Percentiles rank a stretch among this genome's conserved stretches.
These are phyloP conservation scores for Penicillium hordei DNA, from an alignment of 2,329 filamentous ascomycete genomes.

Conservation along the genomic window DNA sequence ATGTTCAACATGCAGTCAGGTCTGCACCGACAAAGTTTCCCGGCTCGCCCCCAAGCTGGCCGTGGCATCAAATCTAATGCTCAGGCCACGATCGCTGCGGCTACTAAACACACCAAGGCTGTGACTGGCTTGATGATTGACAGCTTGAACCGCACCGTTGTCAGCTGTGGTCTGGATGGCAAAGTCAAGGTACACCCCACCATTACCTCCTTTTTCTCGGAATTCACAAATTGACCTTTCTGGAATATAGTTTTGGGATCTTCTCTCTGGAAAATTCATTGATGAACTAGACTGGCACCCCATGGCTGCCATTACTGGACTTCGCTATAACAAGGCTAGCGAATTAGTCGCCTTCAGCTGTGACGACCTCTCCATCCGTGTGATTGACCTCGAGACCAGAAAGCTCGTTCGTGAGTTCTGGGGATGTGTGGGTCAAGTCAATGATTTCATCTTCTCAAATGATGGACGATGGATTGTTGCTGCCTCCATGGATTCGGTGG, in stretches of 20 bases:
- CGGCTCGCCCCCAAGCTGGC: constrained; percentile 69
- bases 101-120: constrained; percentile 74
- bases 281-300: constrained; percentile 82
- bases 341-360: constrained; percentile 87
- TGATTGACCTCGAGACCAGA: constrained; percentile 87
- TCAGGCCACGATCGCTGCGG: constrained; percentile 39
- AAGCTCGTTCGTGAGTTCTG: constrained; percentile 91
- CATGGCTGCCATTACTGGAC: constrained; percentile 71
- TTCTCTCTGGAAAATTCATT: constrained; percentile 74
- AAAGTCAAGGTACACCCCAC: constrained; percentile 66
- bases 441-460: constrained; percentile 84
- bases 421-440: constrained; percentile 71
- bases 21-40: constrained; percentile 81
- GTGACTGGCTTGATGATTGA: constrained; percentile 88
- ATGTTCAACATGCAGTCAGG: constrained; percentile 98
- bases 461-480: constrained; percentile 94
- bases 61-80: constrained; percentile 51
- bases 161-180: constrained; percentile 86
- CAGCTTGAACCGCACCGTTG: constrained; percentile 78
- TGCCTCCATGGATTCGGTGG: constrained; percentile 73
- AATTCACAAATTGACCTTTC: background rate
- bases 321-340: constrained; percentile 77
- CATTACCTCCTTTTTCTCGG: background rate
- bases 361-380: constrained; percentile 80
- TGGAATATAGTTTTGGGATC: constrained; percentile 76